phyloP scores from a whole-genome alignment of 371 early-diverging fungal genomes.

The Enterocytospora artemiae region DNA sequence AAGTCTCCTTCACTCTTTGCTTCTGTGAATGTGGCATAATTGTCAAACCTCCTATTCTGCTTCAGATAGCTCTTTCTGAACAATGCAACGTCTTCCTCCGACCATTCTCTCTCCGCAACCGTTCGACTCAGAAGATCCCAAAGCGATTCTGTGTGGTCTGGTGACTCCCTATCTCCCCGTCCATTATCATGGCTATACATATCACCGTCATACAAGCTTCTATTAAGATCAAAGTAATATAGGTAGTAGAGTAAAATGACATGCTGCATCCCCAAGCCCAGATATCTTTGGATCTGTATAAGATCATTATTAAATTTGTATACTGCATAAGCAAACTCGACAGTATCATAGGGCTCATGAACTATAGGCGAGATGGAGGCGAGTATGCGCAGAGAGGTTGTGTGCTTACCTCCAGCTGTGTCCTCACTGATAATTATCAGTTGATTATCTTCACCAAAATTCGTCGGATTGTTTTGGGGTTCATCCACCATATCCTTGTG shows the following conservation, averaged over 20 bases:
- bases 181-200: too few species aligned
- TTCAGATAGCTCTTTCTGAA: background rate
- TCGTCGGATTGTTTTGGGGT: too few species aligned
- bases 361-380: background rate
- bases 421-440: background rate
- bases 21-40: background rate
- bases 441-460: too few species aligned
- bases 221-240: background rate
- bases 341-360: background rate
- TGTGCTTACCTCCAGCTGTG: background rate
- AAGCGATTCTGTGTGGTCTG: too few species aligned
- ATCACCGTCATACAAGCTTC: too few species aligned
- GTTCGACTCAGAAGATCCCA: background rate
- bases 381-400: background rate
- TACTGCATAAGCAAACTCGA: slow-evolving; percentile 5
- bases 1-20: background rate
- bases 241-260: slow-evolving; percentile 9
- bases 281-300: background rate
- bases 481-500: background rate
- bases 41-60: background rate
- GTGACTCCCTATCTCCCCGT: too few species aligned
- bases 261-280: background rate
- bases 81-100: background rate
- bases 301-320: slow-evolving; percentile 5
- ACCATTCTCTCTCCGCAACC: slow-evolving; percentile 1